Conservation (phyloP, 1,284 basidiomycete species). For the Trametes sp. region DNA sequence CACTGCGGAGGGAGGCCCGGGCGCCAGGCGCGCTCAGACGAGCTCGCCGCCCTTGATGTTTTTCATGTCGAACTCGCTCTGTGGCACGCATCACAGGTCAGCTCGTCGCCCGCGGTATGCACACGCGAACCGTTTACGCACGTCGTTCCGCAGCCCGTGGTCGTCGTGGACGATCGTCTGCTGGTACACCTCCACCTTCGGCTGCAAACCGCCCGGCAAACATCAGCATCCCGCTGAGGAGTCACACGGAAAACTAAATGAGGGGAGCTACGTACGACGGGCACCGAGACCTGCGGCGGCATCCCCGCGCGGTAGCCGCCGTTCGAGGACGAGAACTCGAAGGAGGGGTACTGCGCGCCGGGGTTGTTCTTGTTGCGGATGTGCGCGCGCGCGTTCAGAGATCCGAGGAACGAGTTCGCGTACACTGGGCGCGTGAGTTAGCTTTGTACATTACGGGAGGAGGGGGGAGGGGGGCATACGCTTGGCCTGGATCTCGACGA, state of each 20-base stretch:
- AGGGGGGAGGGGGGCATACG: neutral
- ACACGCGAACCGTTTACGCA: neutral
- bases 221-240: neutral
- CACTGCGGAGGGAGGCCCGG: neutral
- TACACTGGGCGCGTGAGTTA: constrained; percentile 9
- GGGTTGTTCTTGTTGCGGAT: constrained; percentile 13
- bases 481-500: constrained; percentile 19
- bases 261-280: constrained; percentile 1
- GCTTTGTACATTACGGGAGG: neutral
- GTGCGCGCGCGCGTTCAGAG: constrained; percentile 18
- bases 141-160: constrained; percentile 2
- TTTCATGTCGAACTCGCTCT: constrained; percentile 13
- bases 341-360: constrained; percentile 11
- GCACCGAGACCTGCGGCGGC: neutral
- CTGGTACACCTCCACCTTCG: constrained; percentile 17
- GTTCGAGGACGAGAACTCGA: constrained; percentile 12
- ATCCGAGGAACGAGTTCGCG: constrained; percentile 21
- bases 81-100: neutral
- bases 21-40: neutral
- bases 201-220: neutral
- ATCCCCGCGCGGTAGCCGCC: constrained; percentile 6
- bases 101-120: neutral
- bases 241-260: neutral
- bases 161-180: constrained; percentile 19
- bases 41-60: constrained; percentile 15